Percentiles rank a stretch among this genome's conserved stretches.
These are phyloP conservation scores for Diophrys appendiculata DNA, from an alignment of 73 alveolate species.

Conservation along the genomic window DNA sequence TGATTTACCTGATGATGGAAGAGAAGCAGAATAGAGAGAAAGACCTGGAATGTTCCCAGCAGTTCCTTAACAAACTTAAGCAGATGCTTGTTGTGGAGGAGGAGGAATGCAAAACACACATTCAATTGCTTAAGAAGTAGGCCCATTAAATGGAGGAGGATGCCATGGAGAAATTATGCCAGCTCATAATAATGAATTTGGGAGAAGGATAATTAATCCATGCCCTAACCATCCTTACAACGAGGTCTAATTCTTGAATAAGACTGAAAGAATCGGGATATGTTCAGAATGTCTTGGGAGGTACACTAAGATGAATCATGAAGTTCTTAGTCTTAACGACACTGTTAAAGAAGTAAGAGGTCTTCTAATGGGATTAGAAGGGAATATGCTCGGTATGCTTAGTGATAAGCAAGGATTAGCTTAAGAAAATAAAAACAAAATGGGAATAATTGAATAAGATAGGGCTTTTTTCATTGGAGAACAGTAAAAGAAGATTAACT, in stretches of 20 bases:
- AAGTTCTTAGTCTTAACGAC: conserved; percentile 42
- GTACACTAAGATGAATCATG: conserved; percentile 44
- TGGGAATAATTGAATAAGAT: conserved; percentile 36
- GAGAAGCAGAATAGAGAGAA: neutral
- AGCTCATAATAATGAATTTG: neutral
- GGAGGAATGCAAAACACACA: neutral
- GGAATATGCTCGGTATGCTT: conserved; percentile 38
- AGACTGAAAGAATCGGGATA: conserved; percentile 57
- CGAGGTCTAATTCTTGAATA: conserved; percentile 52
- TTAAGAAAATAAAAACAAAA: conserved; percentile 37
- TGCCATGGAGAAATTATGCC: conserved; percentile 10
- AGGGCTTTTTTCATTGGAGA: conserved; percentile 36
- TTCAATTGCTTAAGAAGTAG: neutral
- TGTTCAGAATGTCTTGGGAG: conserved; percentile 49
- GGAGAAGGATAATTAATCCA: conserved; percentile 38
- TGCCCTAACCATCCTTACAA: conserved; percentile 48
- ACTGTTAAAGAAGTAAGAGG: conserved; percentile 44
- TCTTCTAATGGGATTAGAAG: conserved; percentile 40
- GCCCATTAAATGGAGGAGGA: conserved; percentile 28
- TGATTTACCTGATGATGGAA: conserved; percentile 4
- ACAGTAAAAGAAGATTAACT: conserved; percentile 44
- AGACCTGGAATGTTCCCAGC: neutral
- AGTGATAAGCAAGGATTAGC: conserved; percentile 25
- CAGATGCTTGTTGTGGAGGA: conserved; percentile 4
- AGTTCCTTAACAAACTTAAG: neutral